Evolutionary conservation across 1,284 basidiomycete genomes (phyloP).

Genomic region (Bjerkandera adusta): DNA sequence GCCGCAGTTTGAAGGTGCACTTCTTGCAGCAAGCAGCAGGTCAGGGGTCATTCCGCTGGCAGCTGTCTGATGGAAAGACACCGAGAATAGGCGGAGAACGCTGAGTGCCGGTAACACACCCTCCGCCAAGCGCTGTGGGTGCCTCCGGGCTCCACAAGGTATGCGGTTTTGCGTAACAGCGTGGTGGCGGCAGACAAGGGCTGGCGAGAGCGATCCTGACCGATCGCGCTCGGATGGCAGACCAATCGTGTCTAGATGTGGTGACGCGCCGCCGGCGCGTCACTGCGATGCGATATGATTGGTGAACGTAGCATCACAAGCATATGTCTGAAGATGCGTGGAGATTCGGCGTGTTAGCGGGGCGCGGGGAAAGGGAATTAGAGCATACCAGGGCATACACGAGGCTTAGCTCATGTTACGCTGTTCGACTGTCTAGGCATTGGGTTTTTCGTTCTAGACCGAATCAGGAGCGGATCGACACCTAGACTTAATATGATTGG

Average conservation of each 20-base stretch:
- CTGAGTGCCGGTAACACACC: background rate
- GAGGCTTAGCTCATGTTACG: background rate
- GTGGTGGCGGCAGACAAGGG: background rate
- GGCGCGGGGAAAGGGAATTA: background rate
- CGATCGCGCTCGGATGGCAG: background rate
- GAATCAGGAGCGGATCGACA: background rate
- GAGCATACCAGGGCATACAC: background rate
- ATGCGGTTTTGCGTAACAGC: too few relatives aligned
- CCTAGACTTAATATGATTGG: background rate
- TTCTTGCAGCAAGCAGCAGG: background rate
- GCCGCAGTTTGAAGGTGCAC: background rate
- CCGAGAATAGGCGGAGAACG: background rate
- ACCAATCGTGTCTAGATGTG: background rate
- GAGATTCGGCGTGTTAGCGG: conserved; percentile 7
- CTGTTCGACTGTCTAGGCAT: background rate
- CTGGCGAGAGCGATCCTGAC: background rate
- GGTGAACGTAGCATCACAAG: background rate
- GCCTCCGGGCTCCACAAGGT: background rate
- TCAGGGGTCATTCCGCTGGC: background rate
- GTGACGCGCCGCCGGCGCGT: background rate
- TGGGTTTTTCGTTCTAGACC: background rate
- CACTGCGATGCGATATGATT: background rate
- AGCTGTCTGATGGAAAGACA: conserved; percentile 7
- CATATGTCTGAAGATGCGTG: background rate
- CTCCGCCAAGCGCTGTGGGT: background rate